Evolutionary conservation across 2,329 filamentous ascomycete species (phyloP).

Genomic region (Emydomyces testavorans): DNA sequence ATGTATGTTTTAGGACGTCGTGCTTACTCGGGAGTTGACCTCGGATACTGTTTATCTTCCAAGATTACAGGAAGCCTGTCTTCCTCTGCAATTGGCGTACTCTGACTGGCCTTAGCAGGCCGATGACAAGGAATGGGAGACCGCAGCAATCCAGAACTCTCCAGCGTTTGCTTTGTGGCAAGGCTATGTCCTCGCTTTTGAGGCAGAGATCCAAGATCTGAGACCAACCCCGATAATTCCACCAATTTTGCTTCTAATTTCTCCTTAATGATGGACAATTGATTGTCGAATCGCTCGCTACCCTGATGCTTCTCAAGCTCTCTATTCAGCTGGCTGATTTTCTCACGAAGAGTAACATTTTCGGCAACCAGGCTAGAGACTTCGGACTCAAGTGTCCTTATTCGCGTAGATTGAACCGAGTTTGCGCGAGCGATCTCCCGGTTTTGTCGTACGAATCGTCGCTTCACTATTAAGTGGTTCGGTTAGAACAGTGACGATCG

Average conservation of each 20-base stretch:
- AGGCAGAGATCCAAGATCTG: conserved; percentile 41
- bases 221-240: conserved; percentile 45
- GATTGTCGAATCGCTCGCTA: conserved; percentile 35
- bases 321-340: conserved; percentile 46
- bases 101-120: not conserved
- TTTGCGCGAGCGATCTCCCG: conserved; percentile 54
- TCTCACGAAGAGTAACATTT: conserved; percentile 49
- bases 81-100: conserved; percentile 17
- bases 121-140: not conserved
- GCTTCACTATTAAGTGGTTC: conserved; percentile 41
- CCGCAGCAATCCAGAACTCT: not conserved
- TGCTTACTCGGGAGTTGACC: conserved; percentile 44
- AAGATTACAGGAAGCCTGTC: conserved; percentile 46
- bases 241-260: conserved; percentile 46
- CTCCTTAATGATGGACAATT: conserved; percentile 42
- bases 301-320: conserved; percentile 41
- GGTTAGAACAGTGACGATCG: not conserved
- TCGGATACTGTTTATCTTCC: conserved; percentile 49
- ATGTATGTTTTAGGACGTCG: not conserved
- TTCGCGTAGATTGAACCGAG: conserved; percentile 52
- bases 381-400: conserved; percentile 52
- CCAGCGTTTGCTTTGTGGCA: not conserved
- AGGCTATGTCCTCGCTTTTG: conserved; percentile 8
- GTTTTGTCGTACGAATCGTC: conserved; percentile 54
- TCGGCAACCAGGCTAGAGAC: conserved; percentile 49